These are phyloP conservation scores for Escallonia rubra DNA, from an alignment of 129 eudicot species.

Conservation along the genomic window DNA sequence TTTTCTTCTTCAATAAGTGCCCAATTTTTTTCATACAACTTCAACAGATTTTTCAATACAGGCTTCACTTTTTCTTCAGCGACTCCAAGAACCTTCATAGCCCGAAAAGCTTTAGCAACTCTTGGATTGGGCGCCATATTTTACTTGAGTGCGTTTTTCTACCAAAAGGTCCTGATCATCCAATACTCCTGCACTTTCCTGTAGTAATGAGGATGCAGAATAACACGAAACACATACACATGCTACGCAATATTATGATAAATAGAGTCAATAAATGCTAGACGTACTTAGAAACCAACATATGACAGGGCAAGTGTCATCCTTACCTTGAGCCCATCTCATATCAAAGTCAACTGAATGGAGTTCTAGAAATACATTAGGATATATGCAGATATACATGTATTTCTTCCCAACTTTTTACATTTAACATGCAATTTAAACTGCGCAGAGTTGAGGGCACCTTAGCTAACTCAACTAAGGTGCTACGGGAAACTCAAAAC, in stretches of 20 bases:
- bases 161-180: constrained; percentile 7
- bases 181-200: not conserved
- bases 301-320: not conserved
- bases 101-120: constrained; percentile 66
- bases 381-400: not conserved
- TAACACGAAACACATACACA: not conserved
- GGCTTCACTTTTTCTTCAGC: constrained; percentile 79
- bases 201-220: not conserved
- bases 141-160: constrained; percentile 8
- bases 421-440: not conserved
- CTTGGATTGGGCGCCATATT: constrained; percentile 50
- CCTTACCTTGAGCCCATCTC: not conserved
- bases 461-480: no score
- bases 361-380: not conserved
- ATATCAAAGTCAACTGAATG: not conserved
- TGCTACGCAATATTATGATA: not conserved
- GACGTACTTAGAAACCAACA: not conserved
- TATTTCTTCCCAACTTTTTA: not conserved
- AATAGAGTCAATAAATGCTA: not conserved
- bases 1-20: constrained; percentile 82
- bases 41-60: constrained; percentile 63
- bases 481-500: not conserved
- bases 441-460: no score
- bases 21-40: constrained; percentile 85
- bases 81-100: constrained; percentile 74